Conservation (phyloP, 495 filamentous ascomycete genomes). For the Neurospora tetraspora region DNA sequence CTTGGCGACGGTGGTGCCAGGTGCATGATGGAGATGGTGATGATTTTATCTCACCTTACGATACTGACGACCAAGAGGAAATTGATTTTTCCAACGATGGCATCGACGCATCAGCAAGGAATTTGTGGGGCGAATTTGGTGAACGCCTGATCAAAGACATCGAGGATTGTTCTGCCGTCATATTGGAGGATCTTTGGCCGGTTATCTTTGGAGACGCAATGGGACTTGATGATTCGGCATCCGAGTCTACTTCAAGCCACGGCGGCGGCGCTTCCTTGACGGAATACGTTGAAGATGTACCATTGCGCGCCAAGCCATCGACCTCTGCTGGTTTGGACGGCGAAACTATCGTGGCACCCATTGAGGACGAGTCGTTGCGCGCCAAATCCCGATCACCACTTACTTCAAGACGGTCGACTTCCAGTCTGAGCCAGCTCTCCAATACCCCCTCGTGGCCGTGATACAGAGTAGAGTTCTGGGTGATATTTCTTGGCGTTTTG, state of each 20-base stretch:
- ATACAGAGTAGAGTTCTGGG: not conserved
- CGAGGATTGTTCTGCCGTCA: not conserved
- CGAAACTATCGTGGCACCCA: not conserved
- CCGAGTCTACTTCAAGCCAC: not conserved
- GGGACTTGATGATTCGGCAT: not conserved
- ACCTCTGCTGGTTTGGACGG: not conserved
- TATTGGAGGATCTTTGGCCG: not conserved
- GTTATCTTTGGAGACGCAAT: not conserved
- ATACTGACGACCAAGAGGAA: not conserved
- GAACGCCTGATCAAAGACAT: not conserved
- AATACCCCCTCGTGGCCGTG: not conserved
- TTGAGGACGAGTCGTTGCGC: not conserved
- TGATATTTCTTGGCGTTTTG: not conserved
- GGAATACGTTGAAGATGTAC: not conserved
- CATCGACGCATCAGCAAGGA: not conserved
- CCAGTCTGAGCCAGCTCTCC: not conserved
- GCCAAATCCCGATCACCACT: not conserved
- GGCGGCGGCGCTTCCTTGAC: not conserved
- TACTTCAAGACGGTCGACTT: not conserved
- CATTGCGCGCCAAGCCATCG: not conserved
- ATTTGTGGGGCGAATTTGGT: not conserved
- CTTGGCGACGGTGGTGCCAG: not conserved
- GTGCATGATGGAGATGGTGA: not conserved
- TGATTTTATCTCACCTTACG: not conserved
- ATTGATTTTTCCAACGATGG: not conserved